Evolutionary conservation across 2,329 filamentous ascomycete genomes (phyloP).

Genomic region (Neonectria neomacrospora): DNA sequence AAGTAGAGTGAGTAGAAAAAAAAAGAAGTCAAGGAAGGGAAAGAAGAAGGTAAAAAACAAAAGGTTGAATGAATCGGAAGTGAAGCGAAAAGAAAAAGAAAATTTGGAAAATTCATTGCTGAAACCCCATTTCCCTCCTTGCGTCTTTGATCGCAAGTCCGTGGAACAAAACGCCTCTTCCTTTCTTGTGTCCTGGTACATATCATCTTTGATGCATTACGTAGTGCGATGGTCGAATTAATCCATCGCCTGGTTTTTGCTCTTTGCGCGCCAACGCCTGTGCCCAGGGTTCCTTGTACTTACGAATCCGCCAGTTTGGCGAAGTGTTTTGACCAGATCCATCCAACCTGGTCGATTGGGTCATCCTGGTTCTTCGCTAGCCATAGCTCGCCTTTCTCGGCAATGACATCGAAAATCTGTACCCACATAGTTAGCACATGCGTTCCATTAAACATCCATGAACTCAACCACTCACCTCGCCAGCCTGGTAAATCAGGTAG

Average conservation of each 20-base stretch:
- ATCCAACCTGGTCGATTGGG: conserved; percentile 79
- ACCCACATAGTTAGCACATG: conserved; percentile 6
- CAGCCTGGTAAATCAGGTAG: conserved; percentile 93
- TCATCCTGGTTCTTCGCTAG: conserved; percentile 98
- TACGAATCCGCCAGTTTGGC: conserved; percentile 70
- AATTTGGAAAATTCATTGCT: conserved; percentile 25
- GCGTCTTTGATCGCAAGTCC: conserved; percentile 35
- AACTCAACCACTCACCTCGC: conserved; percentile 71
- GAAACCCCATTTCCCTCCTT: conserved; percentile 31
- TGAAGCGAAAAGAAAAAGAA: conserved; percentile 29
- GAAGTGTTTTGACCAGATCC: conserved; percentile 99
- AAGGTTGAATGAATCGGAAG: conserved; percentile 10
- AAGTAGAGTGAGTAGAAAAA: conserved; percentile 27
- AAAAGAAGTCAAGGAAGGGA: conserved; percentile 26
- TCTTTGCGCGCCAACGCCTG: conserved; percentile 31
- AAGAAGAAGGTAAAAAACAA: conserved; percentile 28
- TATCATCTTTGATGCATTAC: conserved; percentile 41
- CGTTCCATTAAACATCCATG: no score
- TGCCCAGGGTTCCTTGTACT: conserved; percentile 21
- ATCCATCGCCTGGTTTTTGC: conserved; percentile 27
- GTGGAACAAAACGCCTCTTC: conserved; percentile 41
- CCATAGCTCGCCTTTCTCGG: conserved; percentile 97
- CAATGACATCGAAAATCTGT: conserved; percentile 89
- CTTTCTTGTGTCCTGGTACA: conserved; percentile 40
- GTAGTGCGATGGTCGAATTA: conserved; percentile 33